Base-by-base conservation (phyloP, 2,329 filamentous ascomycete genomes). In the Incumbomyces lentus region DNA sequence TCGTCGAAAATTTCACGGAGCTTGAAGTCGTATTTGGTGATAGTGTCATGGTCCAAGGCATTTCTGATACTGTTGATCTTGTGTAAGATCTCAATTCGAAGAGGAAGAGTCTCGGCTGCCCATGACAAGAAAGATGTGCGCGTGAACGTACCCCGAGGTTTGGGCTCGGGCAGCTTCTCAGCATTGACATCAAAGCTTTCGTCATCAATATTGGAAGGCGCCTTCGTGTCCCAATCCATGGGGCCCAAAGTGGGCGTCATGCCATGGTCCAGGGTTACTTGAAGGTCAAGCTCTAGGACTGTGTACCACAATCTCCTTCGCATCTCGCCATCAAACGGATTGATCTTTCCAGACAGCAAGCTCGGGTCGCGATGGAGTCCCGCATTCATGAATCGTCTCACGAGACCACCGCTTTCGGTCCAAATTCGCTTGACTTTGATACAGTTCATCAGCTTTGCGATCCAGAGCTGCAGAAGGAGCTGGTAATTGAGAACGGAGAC, bases 291-390 rank as follows among this genome's bases (percentile, higher is more conserved):
- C 52, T 79, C 75, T 8, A 74, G 60, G 8, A 78, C 73, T 1
- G 75, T 76, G 1, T 65, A 67, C 76, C 76, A 80, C 2, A 80
- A 60, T 36, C 76, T 67, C 44, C 73, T 67, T 43, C 75, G 69
- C 68, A 75, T 71, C 48, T 75, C 70, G 44, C 70, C 68, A 34
- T 75, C 70, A 26, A 72, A 71, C 2, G 63, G 58, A 2, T 61
- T 62, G 8, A 67, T 62, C 19, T 56, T 54, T 47, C 64, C 57
- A 48, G 62, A 52, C 51, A 65, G 49, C 54, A 65, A 52, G 4
- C 59, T 61, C 0, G 71, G 67, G 40, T 74, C 66, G 14, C 72
- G 66, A 55, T 76, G 73, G 39, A 76, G 60, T 1, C 73, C 73
- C 10, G 67, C 63, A 26, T 70, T 62, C 58, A 76, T 67, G 33